Base-by-base conservation (phyloP, 352 stramenopile genomes). In the Pythium biforme region DNA sequence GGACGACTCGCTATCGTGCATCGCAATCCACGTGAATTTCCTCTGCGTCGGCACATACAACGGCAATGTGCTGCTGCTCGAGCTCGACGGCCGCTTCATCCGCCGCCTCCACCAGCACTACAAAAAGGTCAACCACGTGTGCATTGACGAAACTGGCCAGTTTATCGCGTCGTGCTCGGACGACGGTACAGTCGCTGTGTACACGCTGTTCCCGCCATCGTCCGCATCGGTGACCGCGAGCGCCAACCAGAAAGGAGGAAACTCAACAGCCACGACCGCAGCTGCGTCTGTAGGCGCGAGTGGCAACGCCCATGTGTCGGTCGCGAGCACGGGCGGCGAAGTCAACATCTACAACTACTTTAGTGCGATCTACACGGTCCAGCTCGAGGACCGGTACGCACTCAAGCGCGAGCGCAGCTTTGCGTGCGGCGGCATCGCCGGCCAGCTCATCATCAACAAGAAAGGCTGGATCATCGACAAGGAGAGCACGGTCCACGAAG, bases 291-390 rank as follows among this genome's bases (percentile, higher is more conserved):
- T 57, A 3, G 58, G 27, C 1, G 34, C 59, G 2, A 60, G 57
- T 56, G 11, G 64, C 22, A 64, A 60, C 2, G 57, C 60, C 20
- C 72, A 86, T 37, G 63, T 84, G 0, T 81, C 75, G 0, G 73
- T 90, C 20, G 78, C 81, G 1, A 92, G 71, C 41, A 89, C 83
- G 1, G 84, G 82, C 14, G 86, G 86, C 9, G 86, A 95, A 67
- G 82, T 95, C 39, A 93, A 92, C 68, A 93, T 95, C 55, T 95
- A 93, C 71, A 95, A 95, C 63, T 95, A 93, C 61, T 93, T 90
- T 33, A 91, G 75, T 62, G 80, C 86, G 23, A 72, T 95, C 20
- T 95, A 95, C 72, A 80, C 75, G 7, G 81, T 92, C 50, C 75
- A 90, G 65, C 66, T 95, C 26, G 83, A 95, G 62, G 80, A 92